Conservation (phyloP, 495 filamentous ascomycete species). For the Hypoxylon trugodes region DNA sequence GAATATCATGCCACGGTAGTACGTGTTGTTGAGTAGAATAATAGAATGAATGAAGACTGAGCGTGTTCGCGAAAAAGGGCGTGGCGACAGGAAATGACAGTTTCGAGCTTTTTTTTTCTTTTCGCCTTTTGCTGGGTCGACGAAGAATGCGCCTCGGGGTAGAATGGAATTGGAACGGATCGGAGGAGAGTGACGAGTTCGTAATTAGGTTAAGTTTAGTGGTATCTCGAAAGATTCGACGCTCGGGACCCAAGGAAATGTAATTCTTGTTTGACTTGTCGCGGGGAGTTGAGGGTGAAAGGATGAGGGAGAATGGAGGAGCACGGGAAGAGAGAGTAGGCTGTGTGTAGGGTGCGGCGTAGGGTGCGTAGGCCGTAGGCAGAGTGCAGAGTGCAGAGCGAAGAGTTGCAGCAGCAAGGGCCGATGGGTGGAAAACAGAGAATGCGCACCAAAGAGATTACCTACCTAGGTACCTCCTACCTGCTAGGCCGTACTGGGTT, state of each 20-base stretch:
- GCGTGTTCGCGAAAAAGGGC: conserved; percentile 33
- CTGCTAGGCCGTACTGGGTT: conserved; percentile 9
- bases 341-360: no score
- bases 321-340: conserved; percentile 44
- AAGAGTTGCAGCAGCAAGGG: conserved; percentile 26
- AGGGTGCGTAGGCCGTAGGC: no score
- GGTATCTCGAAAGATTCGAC: conserved; percentile 39
- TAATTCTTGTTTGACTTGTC: conserved; percentile 39
- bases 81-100: conserved; percentile 32
- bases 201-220: conserved; percentile 38
- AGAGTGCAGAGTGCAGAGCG: no score
- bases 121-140: conserved; percentile 6
- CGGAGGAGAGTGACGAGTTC: conserved; percentile 34
- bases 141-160: conserved; percentile 41
- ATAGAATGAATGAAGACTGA: conserved; percentile 25
- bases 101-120: conserved; percentile 22
- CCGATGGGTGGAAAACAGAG: conserved; percentile 46
- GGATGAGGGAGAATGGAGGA: conserved; percentile 42
- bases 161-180: conserved; percentile 36
- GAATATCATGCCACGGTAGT: conserved; percentile 25
- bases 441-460: conserved; percentile 45
- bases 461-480: conserved; percentile 30
- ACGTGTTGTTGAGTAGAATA: conserved; percentile 39
- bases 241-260: conserved; percentile 27
- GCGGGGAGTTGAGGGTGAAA: conserved; percentile 12